Conservation (phyloP, 768 basidiomycete species). For the Collybia sp. region DNA sequence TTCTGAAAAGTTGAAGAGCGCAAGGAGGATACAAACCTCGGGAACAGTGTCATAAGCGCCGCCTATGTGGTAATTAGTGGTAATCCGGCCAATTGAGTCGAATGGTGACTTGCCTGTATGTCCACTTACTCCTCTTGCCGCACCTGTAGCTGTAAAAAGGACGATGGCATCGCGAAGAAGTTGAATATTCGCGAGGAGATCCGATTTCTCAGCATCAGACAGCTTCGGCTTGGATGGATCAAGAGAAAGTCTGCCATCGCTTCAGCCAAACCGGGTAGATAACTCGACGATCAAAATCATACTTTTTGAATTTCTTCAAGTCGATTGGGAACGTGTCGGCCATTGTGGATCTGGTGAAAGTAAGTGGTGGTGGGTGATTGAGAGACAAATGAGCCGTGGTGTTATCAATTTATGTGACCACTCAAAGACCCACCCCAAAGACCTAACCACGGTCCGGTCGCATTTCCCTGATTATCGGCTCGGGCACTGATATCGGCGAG, state of each 20-base stretch:
- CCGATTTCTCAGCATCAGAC: conserved; percentile 53
- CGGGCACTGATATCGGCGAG: too few relatives aligned
- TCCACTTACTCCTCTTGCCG: conserved; percentile 82
- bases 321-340: conserved; percentile 66
- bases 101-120: conserved; percentile 56
- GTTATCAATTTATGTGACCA: too few relatives aligned
- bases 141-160: conserved; percentile 80
- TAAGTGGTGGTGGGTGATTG: conserved; percentile 11
- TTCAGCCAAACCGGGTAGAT: not conserved
- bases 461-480: too few relatives aligned
- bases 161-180: conserved; percentile 83
- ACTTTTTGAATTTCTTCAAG: conserved; percentile 75
- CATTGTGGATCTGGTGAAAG: conserved; percentile 19
- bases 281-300: conserved; percentile 8
- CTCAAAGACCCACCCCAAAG: too few relatives aligned
- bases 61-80: conserved; percentile 24
- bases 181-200: conserved; percentile 66
- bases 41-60: conserved; percentile 77
- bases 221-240: conserved; percentile 66
- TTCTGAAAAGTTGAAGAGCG: conserved; percentile 62
- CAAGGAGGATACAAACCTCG: conserved; percentile 76
- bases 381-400: not conserved
- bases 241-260: conserved; percentile 51
- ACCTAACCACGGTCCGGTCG: too few relatives aligned
- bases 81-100: not conserved